Base-by-base conservation (phyloP, 169 alveolate species). In the Plasmodium chabaudi region DNA sequence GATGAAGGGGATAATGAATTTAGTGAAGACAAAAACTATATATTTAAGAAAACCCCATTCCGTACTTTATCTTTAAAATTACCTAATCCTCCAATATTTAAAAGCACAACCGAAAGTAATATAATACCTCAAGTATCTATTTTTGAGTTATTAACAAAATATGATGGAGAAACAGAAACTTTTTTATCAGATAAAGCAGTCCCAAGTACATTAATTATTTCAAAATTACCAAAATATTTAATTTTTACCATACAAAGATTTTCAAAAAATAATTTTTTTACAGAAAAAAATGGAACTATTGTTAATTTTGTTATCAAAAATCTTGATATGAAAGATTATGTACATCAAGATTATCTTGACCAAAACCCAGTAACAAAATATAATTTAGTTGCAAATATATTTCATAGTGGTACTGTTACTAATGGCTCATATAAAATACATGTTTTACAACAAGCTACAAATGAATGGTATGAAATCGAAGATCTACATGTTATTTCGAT, bases 221-320 rank as follows among this genome's bases (percentile, higher is more conserved):
- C 92, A 67, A 92, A 94, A 87, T 93, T 97, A 10, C 99, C 99
- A 0, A 94, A 94, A 87, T 97, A 97, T 87, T 89, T 97, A 51
- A 93, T 98, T 15, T 88, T 98, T 72, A 98, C 97, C 56, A 91
- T 97, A 70, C 96, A 97, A 79, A 94, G 99, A 88, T 98, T 98
- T 94, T 93, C 96, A 13, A 96, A 95, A 86, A 97, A 98, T 94
- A 97, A 98, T 84, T 97, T 97, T 94, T 98, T 97, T 92, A 92
- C 96, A 39, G 99, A 99, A 90, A 99, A 99, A 94, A 99, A 99
- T 75, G 99, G 99, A n/a, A 98, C 99, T n/a, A 96, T 99, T 68
- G 99, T 98, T 79, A 97, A 98, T 57, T 98, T 99, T 88, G 99
- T 99, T 9, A 88, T 98, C 67, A 97, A 97, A 72, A 96, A 97